Conservation (phyloP, 345 rosid genomes). For the Syzygium aromaticum region DNA sequence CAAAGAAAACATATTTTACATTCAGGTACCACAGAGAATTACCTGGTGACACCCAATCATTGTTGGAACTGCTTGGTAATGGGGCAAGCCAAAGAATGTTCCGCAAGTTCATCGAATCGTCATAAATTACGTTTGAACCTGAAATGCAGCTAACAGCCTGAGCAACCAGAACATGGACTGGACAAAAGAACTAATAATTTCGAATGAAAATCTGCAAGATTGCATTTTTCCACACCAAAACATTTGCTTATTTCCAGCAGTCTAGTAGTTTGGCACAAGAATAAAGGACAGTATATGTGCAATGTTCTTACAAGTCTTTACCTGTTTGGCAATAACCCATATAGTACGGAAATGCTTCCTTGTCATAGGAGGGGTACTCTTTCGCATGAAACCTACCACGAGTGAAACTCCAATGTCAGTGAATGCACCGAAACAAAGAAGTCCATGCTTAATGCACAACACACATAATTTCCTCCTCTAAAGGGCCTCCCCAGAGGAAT, state of each 20-base stretch:
- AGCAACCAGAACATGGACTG: not conserved
- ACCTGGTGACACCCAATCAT: slow-evolving; percentile 78
- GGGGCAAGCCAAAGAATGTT: slow-evolving; percentile 97
- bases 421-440: not conserved
- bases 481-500: not conserved
- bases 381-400: slow-evolving; percentile 75
- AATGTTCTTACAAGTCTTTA: slow-evolving; percentile 2
- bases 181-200: not conserved
- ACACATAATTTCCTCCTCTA: not conserved
- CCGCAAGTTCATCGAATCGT: slow-evolving; percentile 75
- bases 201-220: not conserved
- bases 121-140: slow-evolving; percentile 61
- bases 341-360: slow-evolving; percentile 52
- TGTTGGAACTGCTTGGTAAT: slow-evolving; percentile 44
- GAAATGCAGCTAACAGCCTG: not conserved
- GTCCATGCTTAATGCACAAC: not conserved
- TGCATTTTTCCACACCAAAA: not conserved
- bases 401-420: not conserved
- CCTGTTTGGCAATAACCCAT: slow-evolving; percentile 94
- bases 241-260: not conserved
- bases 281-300: not conserved
- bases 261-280: not conserved
- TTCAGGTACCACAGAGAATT: slow-evolving; percentile 5
- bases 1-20: not conserved
- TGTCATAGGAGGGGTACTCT: slow-evolving; percentile 79